Percentiles rank a stretch among this genome's conserved stretches.
These are phyloP conservation scores for Neurospora terricola DNA, from an alignment of 495 filamentous ascomycete genomes.

Conservation along the genomic window DNA sequence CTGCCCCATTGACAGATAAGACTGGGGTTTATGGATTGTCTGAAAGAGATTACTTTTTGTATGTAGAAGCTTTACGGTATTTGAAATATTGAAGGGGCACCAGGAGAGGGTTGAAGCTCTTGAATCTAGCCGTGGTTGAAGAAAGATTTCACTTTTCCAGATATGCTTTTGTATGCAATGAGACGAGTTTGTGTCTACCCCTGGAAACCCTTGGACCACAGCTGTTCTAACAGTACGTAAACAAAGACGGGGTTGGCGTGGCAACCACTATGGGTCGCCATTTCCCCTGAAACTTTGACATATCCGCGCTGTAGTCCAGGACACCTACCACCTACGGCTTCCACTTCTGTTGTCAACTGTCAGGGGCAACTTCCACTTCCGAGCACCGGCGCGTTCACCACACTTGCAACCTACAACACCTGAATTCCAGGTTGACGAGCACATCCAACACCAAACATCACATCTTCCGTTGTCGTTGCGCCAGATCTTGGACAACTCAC, in stretches of 20 bases:
- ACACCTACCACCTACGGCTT: background rate
- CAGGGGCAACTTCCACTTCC: background rate
- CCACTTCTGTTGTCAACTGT: background rate
- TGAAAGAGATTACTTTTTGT: background rate
- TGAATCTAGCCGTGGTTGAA: background rate
- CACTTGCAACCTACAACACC: background rate
- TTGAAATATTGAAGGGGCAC: background rate
- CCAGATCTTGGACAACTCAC: background rate
- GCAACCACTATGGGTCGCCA: background rate
- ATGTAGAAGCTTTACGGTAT: background rate
- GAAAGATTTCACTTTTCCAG: background rate
- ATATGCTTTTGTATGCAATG: background rate
- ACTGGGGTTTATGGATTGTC: background rate
- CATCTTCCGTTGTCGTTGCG: background rate
- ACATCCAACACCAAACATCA: background rate
- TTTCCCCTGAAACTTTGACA: background rate
- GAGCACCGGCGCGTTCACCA: background rate
- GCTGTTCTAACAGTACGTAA: background rate
- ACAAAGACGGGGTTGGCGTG: background rate
- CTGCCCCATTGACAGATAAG: slow-evolving; percentile 45
- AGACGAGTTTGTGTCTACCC: background rate
- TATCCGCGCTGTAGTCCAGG: background rate
- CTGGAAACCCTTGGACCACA: background rate
- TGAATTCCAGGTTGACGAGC: background rate
- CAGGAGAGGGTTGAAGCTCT: background rate